Evolutionary conservation across 352 stramenopile species (phyloP).

Genomic region (Phytophthora fragariaefolia): DNA sequence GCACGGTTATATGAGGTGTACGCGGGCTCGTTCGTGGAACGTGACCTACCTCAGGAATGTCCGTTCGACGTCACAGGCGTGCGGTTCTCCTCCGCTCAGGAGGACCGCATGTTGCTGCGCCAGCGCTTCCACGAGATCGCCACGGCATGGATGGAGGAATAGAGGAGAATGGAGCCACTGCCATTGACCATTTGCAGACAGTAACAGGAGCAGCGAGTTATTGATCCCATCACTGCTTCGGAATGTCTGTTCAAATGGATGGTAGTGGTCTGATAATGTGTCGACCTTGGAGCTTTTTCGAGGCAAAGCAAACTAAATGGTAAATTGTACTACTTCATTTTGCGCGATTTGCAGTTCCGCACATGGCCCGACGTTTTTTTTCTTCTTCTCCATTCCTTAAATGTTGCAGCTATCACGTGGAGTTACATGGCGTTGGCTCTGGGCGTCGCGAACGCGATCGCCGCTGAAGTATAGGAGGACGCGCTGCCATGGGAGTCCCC

Average conservation of each 20-base stretch:
- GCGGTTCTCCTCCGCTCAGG: conserved; percentile 39
- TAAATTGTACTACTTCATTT: no score
- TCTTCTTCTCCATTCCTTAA: conserved; percentile 2
- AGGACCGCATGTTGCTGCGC: conserved; percentile 36
- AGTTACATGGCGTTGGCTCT: conserved; percentile 41
- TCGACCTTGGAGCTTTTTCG: no score
- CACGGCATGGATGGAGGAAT: conserved; percentile 29
- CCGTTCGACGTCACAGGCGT: conserved; percentile 49
- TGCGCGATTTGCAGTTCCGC: neutral
- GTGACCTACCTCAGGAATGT: conserved; percentile 54
- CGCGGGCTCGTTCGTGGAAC: conserved; percentile 47
- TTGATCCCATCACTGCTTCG: no score
- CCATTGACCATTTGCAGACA: no score
- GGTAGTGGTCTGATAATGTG: no score
- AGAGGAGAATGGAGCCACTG: no score
- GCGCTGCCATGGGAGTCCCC: neutral
- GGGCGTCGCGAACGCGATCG: conserved; percentile 13
- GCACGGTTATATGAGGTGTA: conserved; percentile 47
- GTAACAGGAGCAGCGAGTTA: no score
- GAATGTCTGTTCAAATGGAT: no score
- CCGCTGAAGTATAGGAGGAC: conserved; percentile 4
- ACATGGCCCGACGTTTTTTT: conserved; percentile 17
- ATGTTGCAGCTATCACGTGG: conserved; percentile 28
- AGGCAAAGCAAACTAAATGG: no score
- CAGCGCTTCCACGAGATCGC: conserved; percentile 46